Conservation (phyloP, 371 early-diverging fungal species). For the Actinomortierella ambigua region DNA sequence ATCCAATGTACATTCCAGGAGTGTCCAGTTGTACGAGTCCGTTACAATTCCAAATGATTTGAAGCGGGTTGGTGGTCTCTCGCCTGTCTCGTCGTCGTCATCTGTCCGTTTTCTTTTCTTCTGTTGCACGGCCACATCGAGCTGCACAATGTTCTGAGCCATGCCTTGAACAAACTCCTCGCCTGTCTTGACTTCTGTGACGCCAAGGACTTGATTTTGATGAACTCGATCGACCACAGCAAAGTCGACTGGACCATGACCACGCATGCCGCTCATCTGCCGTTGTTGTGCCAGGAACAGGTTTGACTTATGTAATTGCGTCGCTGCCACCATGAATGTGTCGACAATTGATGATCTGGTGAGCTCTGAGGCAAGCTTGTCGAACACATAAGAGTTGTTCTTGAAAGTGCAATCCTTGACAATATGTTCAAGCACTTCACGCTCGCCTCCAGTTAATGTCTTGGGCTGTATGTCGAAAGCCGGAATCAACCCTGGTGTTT, state of each 20-base stretch:
- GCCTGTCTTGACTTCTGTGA: slow-evolving; percentile 11
- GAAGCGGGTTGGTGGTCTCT: slow-evolving; percentile 4
- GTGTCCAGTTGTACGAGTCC: slow-evolving; percentile 17
- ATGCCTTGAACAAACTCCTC: slow-evolving; percentile 9
- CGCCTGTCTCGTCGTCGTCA: slow-evolving; percentile 6
- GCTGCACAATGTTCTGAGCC: slow-evolving; percentile 16
- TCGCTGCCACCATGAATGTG: slow-evolving; percentile 15
- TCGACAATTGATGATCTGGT: slow-evolving; percentile 12
- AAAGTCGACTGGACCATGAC: slow-evolving; percentile 17
- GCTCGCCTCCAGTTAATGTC: background rate
- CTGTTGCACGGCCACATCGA: slow-evolving; percentile 25
- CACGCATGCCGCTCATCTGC: slow-evolving; percentile 15
- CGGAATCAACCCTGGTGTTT: slow-evolving; percentile 1
- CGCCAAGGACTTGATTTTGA: slow-evolving; percentile 9
- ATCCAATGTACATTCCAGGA: slow-evolving; percentile 18
- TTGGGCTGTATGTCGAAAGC: slow-evolving; percentile 7
- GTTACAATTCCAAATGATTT: slow-evolving; percentile 20
- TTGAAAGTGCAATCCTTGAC: slow-evolving; percentile 9
- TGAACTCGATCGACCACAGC: slow-evolving; percentile 11
- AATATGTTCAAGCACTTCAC: slow-evolving; percentile 2
- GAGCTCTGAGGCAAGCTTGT: no score
- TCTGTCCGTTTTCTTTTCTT: slow-evolving; percentile 13
- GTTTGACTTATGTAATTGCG: slow-evolving; percentile 5
- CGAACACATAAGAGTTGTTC: slow-evolving; percentile 7
- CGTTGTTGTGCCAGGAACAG: slow-evolving; percentile 19